Base-by-base conservation (phyloP, 768 basidiomycete species). In the Rhodotorula graminis region DNA sequence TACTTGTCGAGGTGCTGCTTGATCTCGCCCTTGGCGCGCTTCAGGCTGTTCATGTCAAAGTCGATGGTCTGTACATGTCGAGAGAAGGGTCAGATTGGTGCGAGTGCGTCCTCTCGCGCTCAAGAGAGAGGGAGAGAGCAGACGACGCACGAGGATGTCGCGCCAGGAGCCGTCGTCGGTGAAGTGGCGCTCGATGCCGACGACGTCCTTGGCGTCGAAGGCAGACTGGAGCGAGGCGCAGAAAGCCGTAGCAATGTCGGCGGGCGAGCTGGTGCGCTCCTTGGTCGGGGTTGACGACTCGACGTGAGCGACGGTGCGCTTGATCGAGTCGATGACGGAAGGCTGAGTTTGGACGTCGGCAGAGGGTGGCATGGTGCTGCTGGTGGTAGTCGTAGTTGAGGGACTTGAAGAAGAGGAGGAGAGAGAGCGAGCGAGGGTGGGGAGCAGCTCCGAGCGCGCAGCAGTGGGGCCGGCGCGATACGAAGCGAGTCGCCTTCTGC, bases 101-200 rank as follows among this genome's bases (percentile, higher is more conserved):
- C n/a, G n/a, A n/a, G n/a, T n/a, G n/a, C n/a, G n/a, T n/a, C n/a
- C 16, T 27, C 0, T 3, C 6, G 44, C 14, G 44, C 21, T n/a
- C 11, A 31, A 21, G 53, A 27, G 25, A 6, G 44, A n/a, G 31
- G 14, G 8, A 14, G 49, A n/a, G 25, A 10, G 10, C 9, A 33
- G n/a, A 60, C 14, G 31, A 33, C 66, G 21, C 16, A 65, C 64
- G 4, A 78, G 65, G 56, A 79, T 75, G 67, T 79, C 78, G 7
- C 78, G 61, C 78, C 78, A 79, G 49, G 62, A 73, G 11, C 77
- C 78, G 44, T 76, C 69, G 31, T 72, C 64, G 23, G 65, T 44
- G 62, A 78, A 78, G 59, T 70, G 73, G 16, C 63, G 44, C 59
- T 73, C 59, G 61, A 78, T 77, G 1, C 59, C 71, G 23, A 70